Conservation (phyloP, 1,284 basidiomycete genomes). For the Moesziomyces sp. region DNA sequence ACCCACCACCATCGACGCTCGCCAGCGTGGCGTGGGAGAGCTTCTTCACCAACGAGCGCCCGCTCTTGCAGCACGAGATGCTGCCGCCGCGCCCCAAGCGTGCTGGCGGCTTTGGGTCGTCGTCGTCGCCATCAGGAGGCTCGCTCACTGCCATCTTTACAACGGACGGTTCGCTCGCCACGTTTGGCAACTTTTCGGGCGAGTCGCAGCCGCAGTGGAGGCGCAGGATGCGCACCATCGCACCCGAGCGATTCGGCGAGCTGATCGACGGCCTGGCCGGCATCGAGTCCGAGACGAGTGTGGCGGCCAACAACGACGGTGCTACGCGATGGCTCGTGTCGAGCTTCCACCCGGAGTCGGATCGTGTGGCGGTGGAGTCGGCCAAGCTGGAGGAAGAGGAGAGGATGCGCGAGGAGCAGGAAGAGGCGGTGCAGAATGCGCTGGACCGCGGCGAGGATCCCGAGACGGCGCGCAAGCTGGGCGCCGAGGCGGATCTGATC, state of each 20-base stretch:
- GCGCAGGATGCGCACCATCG: conserved; percentile 41
- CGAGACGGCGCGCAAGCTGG: conserved; percentile 57
- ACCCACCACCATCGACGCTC: conserved; percentile 50
- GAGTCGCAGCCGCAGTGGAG: conserved; percentile 41
- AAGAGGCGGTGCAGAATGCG: conserved; percentile 60
- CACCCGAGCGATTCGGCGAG: conserved; percentile 44
- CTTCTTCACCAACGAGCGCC: conserved; percentile 52
- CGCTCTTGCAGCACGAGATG: conserved; percentile 55
- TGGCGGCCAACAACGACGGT: conserved; percentile 8
- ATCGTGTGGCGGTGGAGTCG: conserved; percentile 45
- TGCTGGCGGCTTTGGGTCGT: conserved; percentile 28
- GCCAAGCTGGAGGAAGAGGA: conserved; percentile 51
- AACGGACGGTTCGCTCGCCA: conserved; percentile 32
- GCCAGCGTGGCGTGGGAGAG: conserved; percentile 46
- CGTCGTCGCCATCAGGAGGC: conserved; percentile 26
- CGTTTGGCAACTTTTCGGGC: conserved; percentile 37
- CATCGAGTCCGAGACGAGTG: conserved; percentile 8
- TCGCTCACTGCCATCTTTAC: conserved; percentile 41
- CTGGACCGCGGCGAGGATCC: conserved; percentile 63
- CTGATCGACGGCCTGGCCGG: conserved; percentile 46
- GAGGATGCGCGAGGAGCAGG: conserved; percentile 49
- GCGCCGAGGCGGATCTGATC: conserved; percentile 65
- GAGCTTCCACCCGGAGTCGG: conserved; percentile 42
- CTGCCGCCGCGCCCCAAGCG: conserved; percentile 46
- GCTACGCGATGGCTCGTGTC: conserved; percentile 39